Percentiles rank a stretch among this genome's conserved stretches.
Evolutionary conservation across 169 alveolate genomes (phyloP).

Genomic region (Plasmodium adleri): DNA sequence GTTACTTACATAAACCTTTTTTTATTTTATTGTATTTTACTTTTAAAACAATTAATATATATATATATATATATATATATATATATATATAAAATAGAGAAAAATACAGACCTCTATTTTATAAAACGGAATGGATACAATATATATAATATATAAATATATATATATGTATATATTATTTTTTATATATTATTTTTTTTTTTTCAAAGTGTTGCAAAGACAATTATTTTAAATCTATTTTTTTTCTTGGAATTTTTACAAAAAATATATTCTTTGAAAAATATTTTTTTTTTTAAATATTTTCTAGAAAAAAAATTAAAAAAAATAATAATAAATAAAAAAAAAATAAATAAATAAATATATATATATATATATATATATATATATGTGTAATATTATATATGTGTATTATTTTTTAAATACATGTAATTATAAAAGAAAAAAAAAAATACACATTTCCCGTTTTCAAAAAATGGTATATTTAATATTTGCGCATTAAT

Average conservation of each 20-base stretch:
- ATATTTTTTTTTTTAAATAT: too few relatives aligned
- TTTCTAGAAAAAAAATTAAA: neutral
- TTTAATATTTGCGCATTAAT: too few relatives aligned
- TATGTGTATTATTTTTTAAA: too few relatives aligned
- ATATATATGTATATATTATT: neutral
- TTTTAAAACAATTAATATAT: too few relatives aligned
- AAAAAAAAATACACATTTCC: too few relatives aligned
- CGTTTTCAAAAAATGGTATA: too few relatives aligned
- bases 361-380: neutral
- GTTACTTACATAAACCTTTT: too few relatives aligned
- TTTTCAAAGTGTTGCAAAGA: slow-evolving; percentile 30
- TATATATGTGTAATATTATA: neutral
- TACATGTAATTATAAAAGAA: too few relatives aligned
- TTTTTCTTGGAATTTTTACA: neutral
- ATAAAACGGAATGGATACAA: neutral
- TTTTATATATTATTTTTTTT: neutral
- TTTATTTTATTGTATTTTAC: too few relatives aligned
- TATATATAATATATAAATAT: neutral
- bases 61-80: neutral
- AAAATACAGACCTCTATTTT: neutral
- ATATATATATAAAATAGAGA: neutral
- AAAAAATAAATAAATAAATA: neutral
- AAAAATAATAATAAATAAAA: neutral
- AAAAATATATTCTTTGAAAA: neutral
- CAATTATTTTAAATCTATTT: neutral